Evolutionary conservation across 1,284 basidiomycete genomes (phyloP), one percentile per base, ranked within the genome.

Genomic region (Coniferiporia sulphurascens): DNA sequence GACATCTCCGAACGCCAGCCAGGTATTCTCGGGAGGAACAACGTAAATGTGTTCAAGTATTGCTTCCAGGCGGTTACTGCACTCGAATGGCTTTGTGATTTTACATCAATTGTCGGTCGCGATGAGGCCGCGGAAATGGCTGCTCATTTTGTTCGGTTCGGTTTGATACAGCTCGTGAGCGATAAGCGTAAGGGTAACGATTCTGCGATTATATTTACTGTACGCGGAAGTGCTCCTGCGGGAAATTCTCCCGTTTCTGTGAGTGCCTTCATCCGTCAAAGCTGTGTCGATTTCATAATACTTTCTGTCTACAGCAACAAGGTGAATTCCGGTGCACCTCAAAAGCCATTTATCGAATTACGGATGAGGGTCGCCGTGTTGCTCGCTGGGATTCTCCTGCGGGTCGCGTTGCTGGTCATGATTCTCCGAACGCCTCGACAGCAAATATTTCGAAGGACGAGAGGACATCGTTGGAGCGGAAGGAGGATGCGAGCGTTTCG

Each of bases 61-160:
- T 92, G 91, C 68, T 98, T 99, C 72, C 78, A 86, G 32, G 93
- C 96, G 27, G 83, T 91, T 56, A 83, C 83, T 43, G 95, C 92
- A 0, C 80, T 98, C 59, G 94, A 98, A 72, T 99, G 97, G 97
- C 85, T 99, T 55, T 91, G 93, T 71, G 95, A 99, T 73, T 98
- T 95, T 66, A 95, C 96, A 0, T 98, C 96, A 0, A 92, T 96
- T 48, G 93, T 95, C 52, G 95, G 95, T 21, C 79, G 93, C 56
- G 97, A 99, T 70, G 97, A 99, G 73, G 96, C 95, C 0, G 94
- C 94, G 21, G 97, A 99, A 77, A 89, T 98, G 80, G 87, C 92
- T 3, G 97, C 95, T 1, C 97, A 99, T 70, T 98, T 99, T 69
- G 95, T 98, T 50, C 87, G 97, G 46, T 96, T 97, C 68, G 93